These are phyloP conservation scores for Melanopsichium pennsylvanicum DNA, from an alignment of 1,284 basidiomycete species.

Conservation along the genomic window DNA sequence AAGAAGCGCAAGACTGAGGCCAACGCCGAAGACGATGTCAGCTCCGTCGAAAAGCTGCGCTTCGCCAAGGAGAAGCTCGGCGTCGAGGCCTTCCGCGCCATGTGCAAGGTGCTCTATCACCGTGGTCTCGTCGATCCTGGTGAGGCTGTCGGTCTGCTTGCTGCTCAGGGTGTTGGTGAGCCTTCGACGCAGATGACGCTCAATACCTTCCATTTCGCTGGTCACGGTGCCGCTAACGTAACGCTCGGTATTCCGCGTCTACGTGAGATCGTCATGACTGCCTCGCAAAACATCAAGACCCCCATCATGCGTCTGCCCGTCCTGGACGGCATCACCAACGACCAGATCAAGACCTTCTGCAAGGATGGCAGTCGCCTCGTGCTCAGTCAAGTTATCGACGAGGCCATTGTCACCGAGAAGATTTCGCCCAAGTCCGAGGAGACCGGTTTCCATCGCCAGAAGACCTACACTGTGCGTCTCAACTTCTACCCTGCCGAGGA, in stretches of 20 bases:
- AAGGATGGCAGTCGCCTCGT: constrained; percentile 87
- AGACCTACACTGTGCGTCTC: constrained; percentile 83
- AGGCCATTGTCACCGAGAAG: constrained; percentile 81
- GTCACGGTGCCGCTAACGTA: constrained; percentile 98
- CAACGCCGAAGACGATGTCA: constrained; percentile 45
- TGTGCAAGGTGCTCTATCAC: constrained; percentile 64
- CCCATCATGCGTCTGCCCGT: constrained; percentile 92
- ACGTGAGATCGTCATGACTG: constrained; percentile 99
- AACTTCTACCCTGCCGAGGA: constrained; percentile 87
- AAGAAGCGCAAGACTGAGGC: constrained; percentile 64
- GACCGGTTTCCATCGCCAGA: constrained; percentile 72
- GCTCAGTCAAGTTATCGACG: constrained; percentile 87
- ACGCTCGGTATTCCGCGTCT: constrained; percentile 98
- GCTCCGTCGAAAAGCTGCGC: constrained; percentile 66
- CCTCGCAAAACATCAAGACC: constrained; percentile 93
- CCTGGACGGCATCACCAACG: constrained; percentile 53
- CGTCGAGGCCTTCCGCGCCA: constrained; percentile 59
- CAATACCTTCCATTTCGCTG: constrained; percentile 98
- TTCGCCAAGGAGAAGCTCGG: constrained; percentile 67
- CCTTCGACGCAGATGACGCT: constrained; percentile 99
- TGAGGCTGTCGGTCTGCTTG: constrained; percentile 94
- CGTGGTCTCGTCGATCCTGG: constrained; percentile 85
- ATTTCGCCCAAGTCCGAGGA: constrained; percentile 75
- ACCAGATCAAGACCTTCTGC: constrained; percentile 78
- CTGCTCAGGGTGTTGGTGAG: constrained; percentile 99